Evolutionary conservation across 306 rosid genomes (phyloP).

Genomic region (Canavalia gladiata): DNA sequence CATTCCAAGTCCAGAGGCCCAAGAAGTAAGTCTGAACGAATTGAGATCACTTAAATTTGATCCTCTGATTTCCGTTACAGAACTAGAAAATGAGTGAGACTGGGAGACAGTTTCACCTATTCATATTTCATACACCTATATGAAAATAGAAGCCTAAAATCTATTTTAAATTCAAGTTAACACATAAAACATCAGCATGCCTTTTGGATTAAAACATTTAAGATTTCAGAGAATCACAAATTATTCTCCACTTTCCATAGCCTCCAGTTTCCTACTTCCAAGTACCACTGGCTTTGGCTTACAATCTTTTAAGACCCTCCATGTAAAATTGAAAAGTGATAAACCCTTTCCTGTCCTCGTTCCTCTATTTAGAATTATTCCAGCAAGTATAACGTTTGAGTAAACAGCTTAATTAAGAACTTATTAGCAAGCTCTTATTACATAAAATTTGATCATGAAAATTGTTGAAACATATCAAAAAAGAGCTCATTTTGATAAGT

Average conservation of each 20-base stretch:
- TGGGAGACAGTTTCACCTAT: background rate
- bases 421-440: too few species aligned
- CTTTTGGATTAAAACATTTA: slow-evolving; percentile 6
- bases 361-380: slow-evolving; percentile 29
- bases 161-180: slow-evolving; percentile 12
- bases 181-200: background rate
- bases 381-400: background rate
- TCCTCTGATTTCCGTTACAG: background rate
- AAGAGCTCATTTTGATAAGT: too few species aligned
- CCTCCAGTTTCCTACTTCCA: slow-evolving; percentile 34
- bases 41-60: slow-evolving; percentile 22
- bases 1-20: background rate
- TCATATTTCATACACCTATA: background rate
- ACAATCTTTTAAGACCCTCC: slow-evolving; percentile 1
- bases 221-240: slow-evolving; percentile 7
- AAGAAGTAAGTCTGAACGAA: slow-evolving; percentile 7
- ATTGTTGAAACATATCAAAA: too few species aligned
- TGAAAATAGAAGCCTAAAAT: slow-evolving; percentile 3
- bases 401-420: too few species aligned
- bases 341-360: background rate
- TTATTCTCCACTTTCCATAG: slow-evolving; percentile 23
- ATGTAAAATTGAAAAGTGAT: slow-evolving; percentile 4
- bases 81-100: slow-evolving; percentile 7
- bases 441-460: too few species aligned
- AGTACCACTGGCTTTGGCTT: slow-evolving; percentile 6